Percentiles rank a stretch among this genome's conserved stretches.
Evolutionary conservation across 1,284 basidiomycete species (phyloP).

Genomic region (Tranzscheliella williamsii): DNA sequence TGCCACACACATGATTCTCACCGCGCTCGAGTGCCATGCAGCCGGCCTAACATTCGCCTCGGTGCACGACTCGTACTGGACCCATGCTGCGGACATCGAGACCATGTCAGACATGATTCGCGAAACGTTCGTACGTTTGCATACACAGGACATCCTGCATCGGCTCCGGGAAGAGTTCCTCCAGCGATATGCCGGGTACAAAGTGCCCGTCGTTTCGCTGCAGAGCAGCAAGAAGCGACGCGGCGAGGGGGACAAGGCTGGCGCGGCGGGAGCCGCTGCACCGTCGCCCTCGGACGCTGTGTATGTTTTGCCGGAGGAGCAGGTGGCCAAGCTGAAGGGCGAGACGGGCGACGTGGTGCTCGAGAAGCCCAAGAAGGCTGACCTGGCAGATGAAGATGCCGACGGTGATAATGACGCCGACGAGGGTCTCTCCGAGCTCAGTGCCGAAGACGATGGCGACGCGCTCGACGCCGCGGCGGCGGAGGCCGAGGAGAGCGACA

Average conservation of each 20-base stretch:
- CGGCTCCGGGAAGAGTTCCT: slow-evolving; percentile 63
- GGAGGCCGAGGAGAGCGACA: slow-evolving; percentile 6
- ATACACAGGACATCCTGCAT: slow-evolving; percentile 79
- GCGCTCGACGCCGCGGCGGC: slow-evolving; percentile 2
- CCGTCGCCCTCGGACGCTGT: slow-evolving; percentile 15
- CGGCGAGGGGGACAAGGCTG: background rate
- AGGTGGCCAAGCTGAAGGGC: slow-evolving; percentile 23
- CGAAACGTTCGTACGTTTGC: slow-evolving; percentile 89
- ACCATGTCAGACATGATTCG: slow-evolving; percentile 87
- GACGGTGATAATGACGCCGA: slow-evolving; percentile 7
- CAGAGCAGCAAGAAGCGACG: background rate
- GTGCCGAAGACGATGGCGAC: slow-evolving; percentile 4
- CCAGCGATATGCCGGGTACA: slow-evolving; percentile 48
- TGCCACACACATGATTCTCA: slow-evolving; percentile 98
- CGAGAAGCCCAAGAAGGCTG: slow-evolving; percentile 7
- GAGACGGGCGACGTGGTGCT: slow-evolving; percentile 16
- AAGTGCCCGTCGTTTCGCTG: slow-evolving; percentile 43
- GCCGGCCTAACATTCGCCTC: slow-evolving; percentile 76
- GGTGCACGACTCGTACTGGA: slow-evolving; percentile 99
- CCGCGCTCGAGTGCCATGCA: slow-evolving; percentile 75
- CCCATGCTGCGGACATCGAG: slow-evolving; percentile 85
- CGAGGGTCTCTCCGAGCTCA: background rate
- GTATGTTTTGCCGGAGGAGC: slow-evolving; percentile 22
- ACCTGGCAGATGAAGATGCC: slow-evolving; percentile 1
- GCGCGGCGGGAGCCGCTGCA: background rate